phyloP scores from a whole-genome alignment of 139 green algal species.

The Auxenochlorella pyrenoidosa region DNA sequence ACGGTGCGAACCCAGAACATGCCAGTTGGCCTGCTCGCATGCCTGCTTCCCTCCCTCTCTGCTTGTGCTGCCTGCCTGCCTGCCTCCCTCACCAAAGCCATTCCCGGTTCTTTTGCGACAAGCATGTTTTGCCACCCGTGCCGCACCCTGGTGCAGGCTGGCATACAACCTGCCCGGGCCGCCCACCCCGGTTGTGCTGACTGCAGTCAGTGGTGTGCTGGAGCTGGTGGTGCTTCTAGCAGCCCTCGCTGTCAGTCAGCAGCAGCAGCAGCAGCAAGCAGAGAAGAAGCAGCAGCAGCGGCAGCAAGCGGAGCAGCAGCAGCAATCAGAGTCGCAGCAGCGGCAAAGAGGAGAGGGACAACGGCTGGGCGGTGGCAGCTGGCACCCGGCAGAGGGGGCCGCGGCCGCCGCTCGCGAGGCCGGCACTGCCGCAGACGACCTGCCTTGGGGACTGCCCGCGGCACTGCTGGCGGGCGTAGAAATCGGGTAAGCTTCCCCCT shows the following conservation, averaged over 20 bases:
- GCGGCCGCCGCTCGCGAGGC: neutral
- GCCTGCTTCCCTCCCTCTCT: too few relatives aligned
- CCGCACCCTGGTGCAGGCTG: neutral
- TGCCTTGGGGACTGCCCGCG: neutral
- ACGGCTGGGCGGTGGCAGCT: neutral
- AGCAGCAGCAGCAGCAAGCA: neutral
- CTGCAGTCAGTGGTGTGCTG: neutral
- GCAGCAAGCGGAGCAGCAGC: too few relatives aligned
- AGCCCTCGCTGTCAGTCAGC: neutral
- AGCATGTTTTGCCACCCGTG: neutral
- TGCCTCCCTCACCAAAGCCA: neutral
- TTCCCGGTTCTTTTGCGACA: neutral
- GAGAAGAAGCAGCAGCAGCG: too few relatives aligned
- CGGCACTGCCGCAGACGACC: neutral
- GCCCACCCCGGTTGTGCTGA: conserved; percentile 6
- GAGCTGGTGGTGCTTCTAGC: conserved; percentile 4
- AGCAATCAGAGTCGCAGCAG: neutral
- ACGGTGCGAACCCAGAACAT: neutral
- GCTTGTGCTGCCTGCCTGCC: neutral
- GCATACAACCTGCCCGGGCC: conserved; percentile 25
- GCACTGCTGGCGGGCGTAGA: conserved; percentile 11
- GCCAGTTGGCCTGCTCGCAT: neutral
- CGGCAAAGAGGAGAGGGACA: neutral
- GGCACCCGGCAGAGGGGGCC: neutral
- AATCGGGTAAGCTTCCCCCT: conserved; percentile 20